A percentile compares a stretch with the other conserved stretches of the same genome.
Evolutionary conservation across 2,329 filamentous ascomycete species (phyloP).

Genomic region (Ceratocystis ficicola): DNA sequence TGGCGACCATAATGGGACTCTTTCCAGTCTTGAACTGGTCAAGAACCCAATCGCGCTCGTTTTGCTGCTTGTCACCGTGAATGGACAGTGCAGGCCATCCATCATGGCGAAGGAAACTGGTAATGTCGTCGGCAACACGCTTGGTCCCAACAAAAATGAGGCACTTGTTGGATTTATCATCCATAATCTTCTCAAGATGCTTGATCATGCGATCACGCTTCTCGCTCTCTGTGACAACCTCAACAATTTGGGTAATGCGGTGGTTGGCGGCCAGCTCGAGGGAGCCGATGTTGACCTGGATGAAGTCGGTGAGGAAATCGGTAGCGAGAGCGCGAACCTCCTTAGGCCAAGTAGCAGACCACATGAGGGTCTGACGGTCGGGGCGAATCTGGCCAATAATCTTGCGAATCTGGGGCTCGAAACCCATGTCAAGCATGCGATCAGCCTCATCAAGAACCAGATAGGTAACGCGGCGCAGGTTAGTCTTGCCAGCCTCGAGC

Average conservation of each 20-base stretch:
- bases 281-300: conserved; percentile 97
- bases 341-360: conserved; percentile 98
- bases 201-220: conserved; percentile 97
- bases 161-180: conserved; percentile 87
- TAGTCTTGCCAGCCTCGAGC: conserved; percentile 95
- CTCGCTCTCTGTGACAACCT: conserved; percentile 91
- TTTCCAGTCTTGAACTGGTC: conserved; percentile 99
- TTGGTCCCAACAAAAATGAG: conserved; percentile 91
- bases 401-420: conserved; percentile 98
- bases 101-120: conserved; percentile 90
- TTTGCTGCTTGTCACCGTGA: conserved; percentile 98
- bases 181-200: conserved; percentile 96
- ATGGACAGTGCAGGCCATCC: conserved; percentile 97
- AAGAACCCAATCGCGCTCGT: conserved; percentile 98
- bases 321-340: conserved; percentile 84
- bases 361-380: conserved; percentile 98
- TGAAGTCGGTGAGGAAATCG: conserved; percentile 89
- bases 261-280: conserved; percentile 94
- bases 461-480: conserved; percentile 94
- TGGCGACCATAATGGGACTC: conserved; percentile 99
- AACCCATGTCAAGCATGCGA: conserved; percentile 99
- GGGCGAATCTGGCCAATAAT: conserved; percentile 96
- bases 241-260: conserved; percentile 93
- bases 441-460: conserved; percentile 97
- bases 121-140: conserved; percentile 95